Conservation (phyloP, 768 basidiomycete genomes). For the Boletellus ananas region DNA sequence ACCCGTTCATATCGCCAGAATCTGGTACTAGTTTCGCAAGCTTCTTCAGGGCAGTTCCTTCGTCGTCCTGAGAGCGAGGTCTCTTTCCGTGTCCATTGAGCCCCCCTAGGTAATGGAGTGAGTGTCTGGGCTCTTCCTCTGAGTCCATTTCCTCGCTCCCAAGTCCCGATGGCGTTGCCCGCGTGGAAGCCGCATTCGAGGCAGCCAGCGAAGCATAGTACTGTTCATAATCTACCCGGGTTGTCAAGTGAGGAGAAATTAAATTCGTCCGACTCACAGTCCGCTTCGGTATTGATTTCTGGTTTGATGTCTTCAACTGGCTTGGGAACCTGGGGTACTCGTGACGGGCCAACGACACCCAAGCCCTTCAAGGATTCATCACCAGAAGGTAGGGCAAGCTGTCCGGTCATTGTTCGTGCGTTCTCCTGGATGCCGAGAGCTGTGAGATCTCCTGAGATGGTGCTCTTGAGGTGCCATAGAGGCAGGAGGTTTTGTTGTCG, state of each 20-base stretch:
- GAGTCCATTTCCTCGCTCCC: constrained; percentile 58
- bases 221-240: constrained; percentile 63
- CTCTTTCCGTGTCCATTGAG: constrained; percentile 73
- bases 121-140: constrained; percentile 70
- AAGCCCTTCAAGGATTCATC: constrained; percentile 73
- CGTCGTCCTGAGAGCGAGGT: constrained; percentile 63
- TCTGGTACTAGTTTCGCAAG: constrained; percentile 40
- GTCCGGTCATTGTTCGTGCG: constrained; percentile 45
- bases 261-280: constrained; percentile 47
- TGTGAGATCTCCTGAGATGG: constrained; percentile 89
- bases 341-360: constrained; percentile 46
- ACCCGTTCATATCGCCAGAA: constrained; percentile 18
- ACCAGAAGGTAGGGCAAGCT: constrained; percentile 44
- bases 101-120: constrained; percentile 61
- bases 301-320: constrained; percentile 42
- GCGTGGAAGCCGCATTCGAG: constrained; percentile 53
- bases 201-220: constrained; percentile 79
- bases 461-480: constrained; percentile 93
- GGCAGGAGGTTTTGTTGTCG: constrained; percentile 89
- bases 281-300: constrained; percentile 51
- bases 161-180: constrained; percentile 57
- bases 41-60: constrained; percentile 39
- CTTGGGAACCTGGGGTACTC: constrained; percentile 27
- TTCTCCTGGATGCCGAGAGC: constrained; percentile 77
- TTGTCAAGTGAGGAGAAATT: not conserved